Evolutionary conservation across 1,284 basidiomycete genomes (phyloP), one percentile per base, ranked within the genome.

Genomic region (Sanghuangporus weigelae): DNA sequence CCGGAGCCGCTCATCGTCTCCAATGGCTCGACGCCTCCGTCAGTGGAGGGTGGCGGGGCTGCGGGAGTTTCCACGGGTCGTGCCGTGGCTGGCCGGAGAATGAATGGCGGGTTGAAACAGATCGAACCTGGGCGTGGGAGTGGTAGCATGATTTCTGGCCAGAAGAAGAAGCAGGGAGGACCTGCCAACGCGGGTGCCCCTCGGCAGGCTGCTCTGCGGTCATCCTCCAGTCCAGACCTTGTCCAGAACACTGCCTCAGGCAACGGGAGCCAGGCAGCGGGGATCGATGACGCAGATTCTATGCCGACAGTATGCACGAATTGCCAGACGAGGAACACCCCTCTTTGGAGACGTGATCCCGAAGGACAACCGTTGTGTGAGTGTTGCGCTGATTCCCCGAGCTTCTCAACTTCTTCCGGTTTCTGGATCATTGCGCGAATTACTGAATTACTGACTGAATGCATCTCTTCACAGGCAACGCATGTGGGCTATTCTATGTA

Each of bases 241-340:
- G 73, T 71, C 40, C 71, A 73, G 21, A 72, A 42, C 36, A 61
- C 73, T 4, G 72, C 74, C 35, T 71, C 69, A 31, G 71, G 71
- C 38, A 74, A 71, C 55, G 65, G 71, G 62, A 69, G 59, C 49
- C 59, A 57, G 48, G 60, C 62, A 82, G 79, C 76, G 44, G 76
- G 73, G 48, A 82, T 81, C 36, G 92, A 92, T 64, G 89, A 90
- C 57, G 82, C 80, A 53, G 89, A 90, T 57, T 78, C 80, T 62
- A 73, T 82, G 6, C 89, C 90, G 4, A 98, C 94, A 1, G 81
- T 92, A 35, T 98, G 95, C 74, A 95, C 92, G 11, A 98, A 98
- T 73, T 98, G 95, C 75, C 87, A 93, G 71, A 98, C 96, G 59
- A 96, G 93, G 36, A 98, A 95, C 74, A 98, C 95, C 48, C 95